Percentiles rank a stretch among this genome's conserved stretches.
These are phyloP conservation scores for Anthostomella pinea DNA, from an alignment of 2,329 filamentous ascomycete species.

Conservation along the genomic window DNA sequence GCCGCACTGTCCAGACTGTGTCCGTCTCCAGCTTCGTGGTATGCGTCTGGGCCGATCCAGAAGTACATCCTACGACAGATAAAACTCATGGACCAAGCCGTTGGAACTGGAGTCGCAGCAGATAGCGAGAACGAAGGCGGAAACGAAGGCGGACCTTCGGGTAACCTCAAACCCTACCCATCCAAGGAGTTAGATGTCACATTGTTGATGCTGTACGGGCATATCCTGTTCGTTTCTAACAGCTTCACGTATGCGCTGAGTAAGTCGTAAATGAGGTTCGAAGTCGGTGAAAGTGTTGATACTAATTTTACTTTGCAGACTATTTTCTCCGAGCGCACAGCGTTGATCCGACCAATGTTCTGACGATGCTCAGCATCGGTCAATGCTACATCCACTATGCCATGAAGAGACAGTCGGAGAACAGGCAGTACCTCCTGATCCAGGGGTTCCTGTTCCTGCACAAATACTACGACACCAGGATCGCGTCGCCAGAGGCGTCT, in stretches of 20 bases:
- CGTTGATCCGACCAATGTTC: slow-evolving; percentile 71
- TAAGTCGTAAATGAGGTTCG: slow-evolving; percentile 31
- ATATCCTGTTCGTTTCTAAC: slow-evolving; percentile 81
- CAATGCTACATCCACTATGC: slow-evolving; percentile 85
- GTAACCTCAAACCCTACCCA: slow-evolving; percentile 35
- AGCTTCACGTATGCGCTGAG: slow-evolving; percentile 81
- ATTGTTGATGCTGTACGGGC: slow-evolving; percentile 83
- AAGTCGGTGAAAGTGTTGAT: slow-evolving; percentile 1
- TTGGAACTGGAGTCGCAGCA: slow-evolving; percentile 50
- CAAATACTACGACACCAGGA: slow-evolving; percentile 65
- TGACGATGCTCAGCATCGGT: slow-evolving; percentile 77
- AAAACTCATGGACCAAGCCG: slow-evolving; percentile 76
- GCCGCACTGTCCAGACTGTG: slow-evolving; percentile 73
- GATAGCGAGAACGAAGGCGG: slow-evolving; percentile 37
- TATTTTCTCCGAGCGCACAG: slow-evolving; percentile 81
- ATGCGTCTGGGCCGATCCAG: slow-evolving; percentile 76
- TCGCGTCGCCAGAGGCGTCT: slow-evolving; percentile 32
- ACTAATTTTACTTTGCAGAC: slow-evolving; percentile 39
- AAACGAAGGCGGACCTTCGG: slow-evolving; percentile 18
- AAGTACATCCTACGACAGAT: slow-evolving; percentile 92
- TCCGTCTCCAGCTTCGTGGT: slow-evolving; percentile 70
- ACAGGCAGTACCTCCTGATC: slow-evolving; percentile 81
- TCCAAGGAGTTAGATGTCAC: slow-evolving; percentile 67
- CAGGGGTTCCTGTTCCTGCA: slow-evolving; percentile 82
- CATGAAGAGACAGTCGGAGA: slow-evolving; percentile 85